phyloP scores from a whole-genome alignment of 148 eudicot species.

The Amaranthus palmeri region DNA sequence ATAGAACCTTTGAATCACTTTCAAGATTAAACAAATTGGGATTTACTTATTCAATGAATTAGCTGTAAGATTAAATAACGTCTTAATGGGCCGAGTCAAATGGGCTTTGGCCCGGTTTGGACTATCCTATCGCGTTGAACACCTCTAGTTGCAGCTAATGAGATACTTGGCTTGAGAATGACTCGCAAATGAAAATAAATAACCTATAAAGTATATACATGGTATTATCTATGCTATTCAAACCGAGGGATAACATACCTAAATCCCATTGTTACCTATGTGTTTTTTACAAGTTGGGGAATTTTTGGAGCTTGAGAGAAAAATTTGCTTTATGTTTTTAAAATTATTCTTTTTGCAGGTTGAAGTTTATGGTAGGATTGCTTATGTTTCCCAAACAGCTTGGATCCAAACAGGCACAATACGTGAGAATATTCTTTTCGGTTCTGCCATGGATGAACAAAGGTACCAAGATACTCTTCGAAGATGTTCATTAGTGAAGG shows the following conservation, averaged over 20 bases:
- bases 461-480: constrained; percentile 71
- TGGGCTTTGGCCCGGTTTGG: no score
- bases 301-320: background rate
- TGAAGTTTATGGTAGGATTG: constrained; percentile 63
- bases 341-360: constrained; percentile 36
- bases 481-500: constrained; percentile 73
- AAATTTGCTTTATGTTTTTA: background rate
- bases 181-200: no score
- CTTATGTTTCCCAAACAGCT: constrained; percentile 93
- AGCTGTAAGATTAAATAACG: no score
- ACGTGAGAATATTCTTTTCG: constrained; percentile 80
- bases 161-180: no score
- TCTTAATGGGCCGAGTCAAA: no score
- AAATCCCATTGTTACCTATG: no score
- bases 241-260: no score
- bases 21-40: no score
- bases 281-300: background rate
- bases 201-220: background rate
- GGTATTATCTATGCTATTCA: background rate
- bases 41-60: no score
- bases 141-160: no score
- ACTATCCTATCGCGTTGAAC: no score
- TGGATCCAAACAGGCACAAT: constrained; percentile 97
- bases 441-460: constrained; percentile 51
- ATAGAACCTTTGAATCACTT: no score